phyloP scores from a whole-genome alignment of 768 basidiomycete genomes.

The Crassisporium funariophilum region DNA sequence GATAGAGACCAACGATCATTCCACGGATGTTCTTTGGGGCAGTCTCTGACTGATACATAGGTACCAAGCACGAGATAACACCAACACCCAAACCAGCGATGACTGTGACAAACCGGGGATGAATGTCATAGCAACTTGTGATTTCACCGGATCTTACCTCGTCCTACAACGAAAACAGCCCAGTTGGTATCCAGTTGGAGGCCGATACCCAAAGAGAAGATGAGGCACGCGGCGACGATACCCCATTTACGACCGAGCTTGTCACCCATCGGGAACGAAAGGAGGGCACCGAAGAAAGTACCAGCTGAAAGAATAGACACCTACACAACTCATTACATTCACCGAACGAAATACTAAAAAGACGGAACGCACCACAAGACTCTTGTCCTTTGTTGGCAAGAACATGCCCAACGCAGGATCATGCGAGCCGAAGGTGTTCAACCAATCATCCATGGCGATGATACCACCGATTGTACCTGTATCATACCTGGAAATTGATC shows the following conservation, averaged over 20 bases:
- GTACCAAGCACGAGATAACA: conserved; percentile 65
- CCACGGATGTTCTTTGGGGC: conserved; percentile 78
- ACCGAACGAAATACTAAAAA: too few relatives aligned
- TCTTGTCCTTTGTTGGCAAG: conserved; percentile 49
- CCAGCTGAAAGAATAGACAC: conserved; percentile 77
- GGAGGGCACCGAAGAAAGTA: conserved; percentile 77
- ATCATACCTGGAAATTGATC: conserved; percentile 49
- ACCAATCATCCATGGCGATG: conserved; percentile 61
- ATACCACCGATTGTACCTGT: conserved; percentile 82
- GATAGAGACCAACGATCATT: conserved; percentile 65
- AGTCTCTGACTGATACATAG: conserved; percentile 47
- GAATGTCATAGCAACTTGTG: too few relatives aligned
- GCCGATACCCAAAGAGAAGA: conserved; percentile 64
- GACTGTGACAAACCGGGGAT: not conserved
- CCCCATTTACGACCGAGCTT: conserved; percentile 54
- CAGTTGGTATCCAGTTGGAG: conserved; percentile 57
- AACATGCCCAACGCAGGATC: conserved; percentile 21
- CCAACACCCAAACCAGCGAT: conserved; percentile 33
- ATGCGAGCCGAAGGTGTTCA: conserved; percentile 47
- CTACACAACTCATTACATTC: conserved; percentile 4
- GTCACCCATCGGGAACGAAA: conserved; percentile 41
- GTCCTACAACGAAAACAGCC: conserved; percentile 24
- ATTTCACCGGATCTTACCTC: conserved; percentile 11
- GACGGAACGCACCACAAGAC: conserved; percentile 34
- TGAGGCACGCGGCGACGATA: conserved; percentile 58